Evolutionary conservation across 2,329 filamentous ascomycete species (phyloP).

Genomic region (Exophiala viscosa): DNA sequence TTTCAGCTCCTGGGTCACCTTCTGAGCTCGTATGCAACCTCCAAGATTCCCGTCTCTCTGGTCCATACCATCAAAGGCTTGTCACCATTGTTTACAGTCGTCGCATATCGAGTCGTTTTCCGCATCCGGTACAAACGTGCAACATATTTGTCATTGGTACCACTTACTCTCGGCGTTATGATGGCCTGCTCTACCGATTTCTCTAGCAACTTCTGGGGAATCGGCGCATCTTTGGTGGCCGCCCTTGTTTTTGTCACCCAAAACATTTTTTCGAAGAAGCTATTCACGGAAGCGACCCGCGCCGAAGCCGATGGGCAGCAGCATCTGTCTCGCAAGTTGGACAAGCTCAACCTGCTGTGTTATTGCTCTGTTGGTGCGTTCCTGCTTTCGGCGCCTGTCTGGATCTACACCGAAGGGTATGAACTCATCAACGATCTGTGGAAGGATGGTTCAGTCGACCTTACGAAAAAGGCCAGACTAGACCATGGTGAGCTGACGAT

Average conservation of each 20-base stretch:
- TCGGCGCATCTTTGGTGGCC: slow-evolving; percentile 82
- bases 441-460: slow-evolving; percentile 72
- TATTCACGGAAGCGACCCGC: slow-evolving; percentile 90
- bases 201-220: slow-evolving; percentile 82
- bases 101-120: slow-evolving; percentile 87
- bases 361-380: slow-evolving; percentile 97
- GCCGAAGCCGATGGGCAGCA: slow-evolving; percentile 71
- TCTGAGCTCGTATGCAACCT: slow-evolving; percentile 86
- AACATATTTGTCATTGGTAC: slow-evolving; percentile 86
- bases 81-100: slow-evolving; percentile 89
- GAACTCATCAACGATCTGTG: slow-evolving; percentile 72
- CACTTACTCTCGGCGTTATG: slow-evolving; percentile 90
- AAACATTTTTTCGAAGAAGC: slow-evolving; percentile 96
- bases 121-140: slow-evolving; percentile 80
- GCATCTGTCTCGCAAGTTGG: slow-evolving; percentile 69
- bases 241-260: slow-evolving; percentile 94
- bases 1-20: slow-evolving; percentile 95
- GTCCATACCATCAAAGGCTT: slow-evolving; percentile 98
- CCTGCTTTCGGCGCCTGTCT: slow-evolving; percentile 80
- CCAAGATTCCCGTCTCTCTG: slow-evolving; percentile 90
- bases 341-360: slow-evolving; percentile 93
- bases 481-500: slow-evolving; percentile 60
- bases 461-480: slow-evolving; percentile 70
- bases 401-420: slow-evolving; percentile 88
- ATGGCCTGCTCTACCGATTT: slow-evolving; percentile 92